These are phyloP conservation scores for Crassisporium funariophilum DNA, from an alignment of 768 basidiomycete species.

Conservation along the genomic window DNA sequence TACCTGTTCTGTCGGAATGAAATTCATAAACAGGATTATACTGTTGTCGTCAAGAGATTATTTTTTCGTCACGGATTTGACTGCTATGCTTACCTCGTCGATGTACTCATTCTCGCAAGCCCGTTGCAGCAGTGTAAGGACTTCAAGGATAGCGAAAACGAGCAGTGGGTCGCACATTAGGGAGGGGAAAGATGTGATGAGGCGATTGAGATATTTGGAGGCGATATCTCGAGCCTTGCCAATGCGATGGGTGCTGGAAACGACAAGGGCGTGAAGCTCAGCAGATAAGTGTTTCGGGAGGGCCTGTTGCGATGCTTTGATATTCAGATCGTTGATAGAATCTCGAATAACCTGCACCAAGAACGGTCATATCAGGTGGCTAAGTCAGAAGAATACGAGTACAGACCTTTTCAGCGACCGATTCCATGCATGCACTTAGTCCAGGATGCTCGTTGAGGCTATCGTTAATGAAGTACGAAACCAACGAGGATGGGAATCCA, in stretches of 20 bases:
- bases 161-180: constrained; percentile 89
- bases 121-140: constrained; percentile 83
- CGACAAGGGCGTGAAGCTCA: constrained; percentile 76
- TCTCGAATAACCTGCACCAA: constrained; percentile 70
- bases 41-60: constrained; percentile 50
- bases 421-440: constrained; percentile 79
- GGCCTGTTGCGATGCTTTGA: constrained; percentile 77
- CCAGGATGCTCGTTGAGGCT: constrained; percentile 73
- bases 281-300: constrained; percentile 66
- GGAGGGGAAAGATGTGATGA: constrained; percentile 92
- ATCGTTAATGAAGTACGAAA: constrained; percentile 86
- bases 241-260: constrained; percentile 81
- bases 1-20: constrained; percentile 71
- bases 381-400: background rate
- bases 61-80: background rate
- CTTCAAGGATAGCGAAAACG: constrained; percentile 88
- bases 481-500: constrained; percentile 79
- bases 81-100: constrained; percentile 71
- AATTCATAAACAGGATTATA: constrained; percentile 89
- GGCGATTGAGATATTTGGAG: constrained; percentile 76
- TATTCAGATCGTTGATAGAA: constrained; percentile 70
- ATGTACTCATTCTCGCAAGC: constrained; percentile 89
- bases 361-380: constrained; percentile 3
- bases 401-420: constrained; percentile 80
- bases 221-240: constrained; percentile 82